A percentile compares a stretch with the other conserved stretches of the same genome.
Conservation (phyloP, 805 yeast genomes). For the Debaryomyces maramus region DNA sequence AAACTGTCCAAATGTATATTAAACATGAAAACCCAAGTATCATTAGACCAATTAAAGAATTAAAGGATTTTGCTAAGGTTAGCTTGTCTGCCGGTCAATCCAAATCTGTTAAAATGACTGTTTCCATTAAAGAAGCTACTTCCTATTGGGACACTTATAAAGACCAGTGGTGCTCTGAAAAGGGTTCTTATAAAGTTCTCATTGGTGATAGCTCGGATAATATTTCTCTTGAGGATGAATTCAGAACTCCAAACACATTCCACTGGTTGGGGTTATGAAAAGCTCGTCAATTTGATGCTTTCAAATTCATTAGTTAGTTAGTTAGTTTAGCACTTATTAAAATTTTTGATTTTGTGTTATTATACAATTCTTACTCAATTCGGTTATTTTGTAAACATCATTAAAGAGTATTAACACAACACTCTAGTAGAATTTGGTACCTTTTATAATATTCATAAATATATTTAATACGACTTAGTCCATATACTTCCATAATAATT, state of each 20-base stretch:
- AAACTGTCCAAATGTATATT: slow-evolving; percentile 57
- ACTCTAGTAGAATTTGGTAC: not conserved
- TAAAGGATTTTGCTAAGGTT: slow-evolving; percentile 58
- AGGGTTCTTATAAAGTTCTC: slow-evolving; percentile 49
- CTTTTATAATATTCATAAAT: no score
- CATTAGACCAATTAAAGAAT: slow-evolving; percentile 57
- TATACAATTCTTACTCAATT: slow-evolving; percentile 6
- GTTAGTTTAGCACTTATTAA: not conserved
- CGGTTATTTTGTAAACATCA: slow-evolving; percentile 19
- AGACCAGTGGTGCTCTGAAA: slow-evolving; percentile 51
- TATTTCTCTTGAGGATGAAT: slow-evolving; percentile 17
- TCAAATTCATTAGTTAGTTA: not conserved
- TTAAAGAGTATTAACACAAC: slow-evolving; percentile 3
- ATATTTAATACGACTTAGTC: no score
- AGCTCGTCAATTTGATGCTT: no score
- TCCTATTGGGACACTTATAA: slow-evolving; percentile 54
- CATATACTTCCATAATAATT: no score
- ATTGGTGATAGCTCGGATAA: slow-evolving; percentile 44
- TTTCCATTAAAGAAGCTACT: slow-evolving; percentile 50
- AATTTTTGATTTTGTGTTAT: not conserved
- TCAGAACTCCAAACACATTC: slow-evolving; percentile 15
- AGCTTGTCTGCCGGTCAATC: slow-evolving; percentile 45
- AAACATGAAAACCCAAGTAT: slow-evolving; percentile 35
- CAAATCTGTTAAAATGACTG: slow-evolving; percentile 33
- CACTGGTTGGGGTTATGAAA: slow-evolving; percentile 10